phyloP scores from a whole-genome alignment of 805 yeast species.

The Wickerhamiella cacticola region DNA sequence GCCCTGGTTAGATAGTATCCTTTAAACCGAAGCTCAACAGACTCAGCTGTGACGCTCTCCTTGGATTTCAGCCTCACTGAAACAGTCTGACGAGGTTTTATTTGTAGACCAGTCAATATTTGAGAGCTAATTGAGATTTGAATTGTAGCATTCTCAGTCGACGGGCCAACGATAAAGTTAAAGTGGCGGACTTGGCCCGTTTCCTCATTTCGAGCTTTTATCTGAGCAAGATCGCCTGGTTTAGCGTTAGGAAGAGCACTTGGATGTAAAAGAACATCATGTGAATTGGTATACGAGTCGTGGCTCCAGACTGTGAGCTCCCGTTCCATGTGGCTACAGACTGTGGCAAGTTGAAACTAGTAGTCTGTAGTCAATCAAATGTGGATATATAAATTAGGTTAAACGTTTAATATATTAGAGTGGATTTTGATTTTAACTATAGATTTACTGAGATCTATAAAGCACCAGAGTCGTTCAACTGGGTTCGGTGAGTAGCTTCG shows the following conservation, averaged over 20 bases:
- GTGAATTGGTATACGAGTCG: slow-evolving; percentile 46
- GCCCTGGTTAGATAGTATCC: slow-evolving; percentile 78
- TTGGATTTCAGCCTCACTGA: slow-evolving; percentile 37
- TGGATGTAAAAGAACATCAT: slow-evolving; percentile 53
- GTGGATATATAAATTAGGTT: too few relatives aligned
- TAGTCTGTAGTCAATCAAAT: too few relatives aligned
- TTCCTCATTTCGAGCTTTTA: slow-evolving; percentile 26
- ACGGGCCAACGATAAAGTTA: slow-evolving; percentile 21
- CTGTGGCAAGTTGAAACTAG: not conserved
- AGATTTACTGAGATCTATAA: too few relatives aligned
- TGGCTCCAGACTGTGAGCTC: slow-evolving; percentile 39
- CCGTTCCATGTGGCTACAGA: not conserved
- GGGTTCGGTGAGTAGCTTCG: too few relatives aligned
- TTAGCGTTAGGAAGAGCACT: slow-evolving; percentile 46
- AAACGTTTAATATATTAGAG: too few relatives aligned
- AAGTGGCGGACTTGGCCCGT: slow-evolving; percentile 24
- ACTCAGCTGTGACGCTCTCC: slow-evolving; percentile 55
- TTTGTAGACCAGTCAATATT: slow-evolving; percentile 34
- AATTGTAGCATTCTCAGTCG: slow-evolving; percentile 14
- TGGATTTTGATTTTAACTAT: too few relatives aligned
- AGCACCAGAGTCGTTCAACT: too few relatives aligned
- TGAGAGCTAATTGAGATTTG: slow-evolving; percentile 20
- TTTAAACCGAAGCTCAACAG: slow-evolving; percentile 67
- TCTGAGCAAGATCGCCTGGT: slow-evolving; percentile 68
- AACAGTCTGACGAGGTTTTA: slow-evolving; percentile 58